Conservation (phyloP, 2,329 filamentous ascomycete species). For the Verticillium nonalfalfae region DNA sequence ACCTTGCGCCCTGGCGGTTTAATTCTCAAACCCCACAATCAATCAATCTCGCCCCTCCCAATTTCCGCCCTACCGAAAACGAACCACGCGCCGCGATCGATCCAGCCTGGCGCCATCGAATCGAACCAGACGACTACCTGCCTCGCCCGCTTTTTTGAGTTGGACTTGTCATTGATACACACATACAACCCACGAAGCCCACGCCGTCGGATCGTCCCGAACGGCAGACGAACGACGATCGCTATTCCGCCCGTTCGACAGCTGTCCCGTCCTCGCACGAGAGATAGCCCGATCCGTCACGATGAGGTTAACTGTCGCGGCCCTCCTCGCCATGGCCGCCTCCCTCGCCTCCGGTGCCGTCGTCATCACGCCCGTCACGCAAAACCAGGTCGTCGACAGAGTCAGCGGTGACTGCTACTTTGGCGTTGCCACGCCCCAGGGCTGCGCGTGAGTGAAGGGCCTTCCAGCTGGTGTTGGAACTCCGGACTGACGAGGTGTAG, state of each 20-base stretch:
- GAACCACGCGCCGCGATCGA: background rate
- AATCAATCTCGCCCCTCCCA: background rate
- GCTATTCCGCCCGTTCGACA: background rate
- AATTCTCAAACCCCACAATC: background rate
- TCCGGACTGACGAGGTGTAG: background rate
- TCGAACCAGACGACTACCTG: background rate
- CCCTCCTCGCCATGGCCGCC: slow-evolving; percentile 17
- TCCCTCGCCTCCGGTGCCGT: slow-evolving; percentile 45
- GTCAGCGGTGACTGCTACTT: slow-evolving; percentile 45
- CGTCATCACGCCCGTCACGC: slow-evolving; percentile 46
- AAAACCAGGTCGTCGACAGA: slow-evolving; percentile 42
- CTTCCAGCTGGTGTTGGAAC: background rate
- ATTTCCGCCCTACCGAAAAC: background rate
- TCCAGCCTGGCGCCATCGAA: background rate
- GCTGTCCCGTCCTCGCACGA: slow-evolving; percentile 10
- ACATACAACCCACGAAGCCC: background rate
- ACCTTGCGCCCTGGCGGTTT: background rate
- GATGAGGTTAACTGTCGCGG: slow-evolving; percentile 12
- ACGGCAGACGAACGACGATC: background rate
- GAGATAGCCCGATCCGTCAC: slow-evolving; percentile 29
- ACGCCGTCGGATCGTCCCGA: background rate
- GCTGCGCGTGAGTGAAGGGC: slow-evolving; percentile 44
- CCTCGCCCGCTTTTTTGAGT: background rate
- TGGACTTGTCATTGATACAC: background rate
- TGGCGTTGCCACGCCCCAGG: slow-evolving; percentile 48